Evolutionary conservation across 257 asterid species (phyloP).

Genomic region (Phtheirospermum japonicum): DNA sequence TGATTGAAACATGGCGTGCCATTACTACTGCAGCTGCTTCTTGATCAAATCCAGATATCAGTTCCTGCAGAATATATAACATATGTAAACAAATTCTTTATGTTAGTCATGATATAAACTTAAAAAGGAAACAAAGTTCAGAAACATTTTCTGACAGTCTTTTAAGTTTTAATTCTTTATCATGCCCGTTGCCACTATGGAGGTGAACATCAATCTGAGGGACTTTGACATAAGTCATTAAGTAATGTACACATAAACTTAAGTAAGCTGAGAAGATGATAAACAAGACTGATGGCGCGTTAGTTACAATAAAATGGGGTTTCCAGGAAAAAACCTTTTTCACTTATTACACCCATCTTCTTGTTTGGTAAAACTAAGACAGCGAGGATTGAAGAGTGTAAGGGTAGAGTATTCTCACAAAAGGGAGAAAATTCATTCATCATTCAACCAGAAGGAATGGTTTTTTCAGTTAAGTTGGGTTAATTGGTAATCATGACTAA

Average conservation of each 20-base stretch:
- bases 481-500: background rate
- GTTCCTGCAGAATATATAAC: constrained; percentile 58
- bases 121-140: background rate
- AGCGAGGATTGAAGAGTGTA: background rate
- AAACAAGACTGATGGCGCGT: too few species aligned
- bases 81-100: constrained; percentile 16
- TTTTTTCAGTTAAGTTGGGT: background rate
- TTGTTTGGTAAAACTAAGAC: background rate
- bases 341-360: background rate
- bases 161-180: too few species aligned
- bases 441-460: constrained; percentile 6
- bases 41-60: constrained; percentile 97
- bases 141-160: background rate
- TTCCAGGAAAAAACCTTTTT: too few species aligned
- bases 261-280: too few species aligned
- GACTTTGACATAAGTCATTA: too few species aligned
- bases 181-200: too few species aligned
- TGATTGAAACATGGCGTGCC: constrained; percentile 94
- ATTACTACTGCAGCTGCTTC: constrained; percentile 97
- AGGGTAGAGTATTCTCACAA: background rate
- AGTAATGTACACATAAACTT: too few species aligned
- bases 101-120: constrained; percentile 4
- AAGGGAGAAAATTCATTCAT: background rate
- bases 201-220: too few species aligned
- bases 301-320: too few species aligned